phyloP scores from a whole-genome alignment of 345 rosid genomes.

The Streptanthus diversifolius region DNA sequence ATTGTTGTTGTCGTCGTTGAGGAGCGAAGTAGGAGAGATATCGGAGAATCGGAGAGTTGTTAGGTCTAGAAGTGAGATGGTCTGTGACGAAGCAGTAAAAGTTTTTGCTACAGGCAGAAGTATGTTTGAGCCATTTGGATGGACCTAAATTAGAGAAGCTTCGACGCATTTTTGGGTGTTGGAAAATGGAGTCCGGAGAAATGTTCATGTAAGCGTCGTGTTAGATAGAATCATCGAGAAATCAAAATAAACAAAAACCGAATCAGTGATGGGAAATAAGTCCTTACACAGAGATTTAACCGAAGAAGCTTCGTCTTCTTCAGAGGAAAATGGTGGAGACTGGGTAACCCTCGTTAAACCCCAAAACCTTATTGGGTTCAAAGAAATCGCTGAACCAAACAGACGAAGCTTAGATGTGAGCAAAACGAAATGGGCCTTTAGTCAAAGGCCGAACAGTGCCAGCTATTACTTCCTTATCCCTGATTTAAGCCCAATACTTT shows the following conservation, averaged over 20 bases:
- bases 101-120: constrained; percentile 6
- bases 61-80: constrained; percentile 16
- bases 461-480: background rate
- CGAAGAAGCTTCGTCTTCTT: constrained; percentile 4
- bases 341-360: constrained; percentile 29
- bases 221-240: background rate
- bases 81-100: constrained; percentile 22
- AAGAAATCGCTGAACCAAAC: background rate
- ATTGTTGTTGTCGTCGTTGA: constrained; percentile 52
- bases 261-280: background rate
- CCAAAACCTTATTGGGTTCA: background rate
- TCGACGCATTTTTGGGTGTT: constrained; percentile 47
- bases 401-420: background rate
- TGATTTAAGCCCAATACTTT: no score
- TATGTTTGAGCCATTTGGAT: constrained; percentile 33
- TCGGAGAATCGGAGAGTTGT: constrained; percentile 39
- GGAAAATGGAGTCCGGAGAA: background rate
- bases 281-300: constrained; percentile 14
- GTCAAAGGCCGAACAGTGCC: background rate
- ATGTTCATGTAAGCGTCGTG: background rate
- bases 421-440: background rate
- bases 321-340: constrained; percentile 12
- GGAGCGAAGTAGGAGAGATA: constrained; percentile 49
- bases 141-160: constrained; percentile 35
- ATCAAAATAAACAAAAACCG: background rate